phyloP scores from a whole-genome alignment of 805 yeast genomes.

The Kazachstania viticola region DNA sequence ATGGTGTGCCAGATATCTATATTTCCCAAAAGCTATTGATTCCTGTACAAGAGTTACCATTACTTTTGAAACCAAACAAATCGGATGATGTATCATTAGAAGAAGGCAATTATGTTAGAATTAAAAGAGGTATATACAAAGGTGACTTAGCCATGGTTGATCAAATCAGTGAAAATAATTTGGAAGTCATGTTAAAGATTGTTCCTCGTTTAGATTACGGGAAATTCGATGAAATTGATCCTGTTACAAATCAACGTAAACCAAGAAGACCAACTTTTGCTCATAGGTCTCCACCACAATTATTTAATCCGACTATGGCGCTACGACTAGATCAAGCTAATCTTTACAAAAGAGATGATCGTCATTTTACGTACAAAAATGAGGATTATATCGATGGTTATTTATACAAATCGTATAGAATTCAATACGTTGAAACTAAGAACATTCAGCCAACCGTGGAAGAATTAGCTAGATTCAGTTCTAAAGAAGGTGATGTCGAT shows the following conservation, averaged over 20 bases:
- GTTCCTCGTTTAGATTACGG: constrained; percentile 94
- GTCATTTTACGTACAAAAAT: constrained; percentile 60
- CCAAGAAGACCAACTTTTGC: constrained; percentile 44
- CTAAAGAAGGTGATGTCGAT: constrained; percentile 79
- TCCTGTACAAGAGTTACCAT: constrained; percentile 93
- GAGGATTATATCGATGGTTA: constrained; percentile 89
- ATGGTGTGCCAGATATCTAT: constrained; percentile 83
- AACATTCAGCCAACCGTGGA: constrained; percentile 78
- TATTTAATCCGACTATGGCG: constrained; percentile 85
- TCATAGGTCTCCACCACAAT: constrained; percentile 70
- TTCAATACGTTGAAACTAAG: constrained; percentile 70
- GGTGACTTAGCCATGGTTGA: constrained; percentile 91
- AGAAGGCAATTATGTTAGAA: constrained; percentile 87
- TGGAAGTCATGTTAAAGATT: constrained; percentile 85
- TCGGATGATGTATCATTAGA: constrained; percentile 77
- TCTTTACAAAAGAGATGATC: constrained; percentile 54
- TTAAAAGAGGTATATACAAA: constrained; percentile 82
- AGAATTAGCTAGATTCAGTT: constrained; percentile 74
- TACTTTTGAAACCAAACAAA: constrained; percentile 78
- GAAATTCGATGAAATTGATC: constrained; percentile 44
- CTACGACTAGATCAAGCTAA: constrained; percentile 67
- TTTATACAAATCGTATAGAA: constrained; percentile 72
- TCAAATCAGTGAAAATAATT: constrained; percentile 85
- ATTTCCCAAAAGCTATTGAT: constrained; percentile 66
- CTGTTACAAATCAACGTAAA: constrained; percentile 37